Conservation (phyloP, 768 basidiomycete genomes). For the Boletus subparvulus region DNA sequence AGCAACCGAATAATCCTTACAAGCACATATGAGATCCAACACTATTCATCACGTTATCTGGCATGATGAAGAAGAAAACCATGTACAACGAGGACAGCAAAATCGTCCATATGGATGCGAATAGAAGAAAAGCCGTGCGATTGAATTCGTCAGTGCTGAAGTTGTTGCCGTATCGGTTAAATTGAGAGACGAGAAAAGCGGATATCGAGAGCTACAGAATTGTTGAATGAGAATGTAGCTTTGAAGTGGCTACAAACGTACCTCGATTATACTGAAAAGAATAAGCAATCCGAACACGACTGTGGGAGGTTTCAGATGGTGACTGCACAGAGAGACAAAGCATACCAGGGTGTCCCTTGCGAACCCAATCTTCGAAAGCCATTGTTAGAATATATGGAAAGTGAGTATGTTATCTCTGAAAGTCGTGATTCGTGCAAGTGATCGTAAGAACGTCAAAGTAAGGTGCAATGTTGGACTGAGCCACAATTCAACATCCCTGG, state of each 20-base stretch:
- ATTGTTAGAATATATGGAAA: constrained; percentile 24
- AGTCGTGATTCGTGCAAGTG: constrained; percentile 30
- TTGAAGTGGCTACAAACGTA: constrained; percentile 23
- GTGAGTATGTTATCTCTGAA: constrained; percentile 15
- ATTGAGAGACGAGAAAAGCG: constrained; percentile 67
- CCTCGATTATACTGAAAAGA: constrained; percentile 67
- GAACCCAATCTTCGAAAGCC: constrained; percentile 41
- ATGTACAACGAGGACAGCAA: constrained; percentile 52
- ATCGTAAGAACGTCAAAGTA: constrained; percentile 15
- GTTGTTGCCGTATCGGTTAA: constrained; percentile 56
- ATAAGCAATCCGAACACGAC: constrained; percentile 51
- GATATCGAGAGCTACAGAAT: constrained; percentile 58
- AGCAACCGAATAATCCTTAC: constrained; percentile 40
- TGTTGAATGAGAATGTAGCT: background rate
- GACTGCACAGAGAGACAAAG: background rate
- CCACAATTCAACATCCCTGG: constrained; percentile 21
- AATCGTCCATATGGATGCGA: constrained; percentile 72
- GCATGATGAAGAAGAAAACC: constrained; percentile 51
- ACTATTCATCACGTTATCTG: constrained; percentile 53
- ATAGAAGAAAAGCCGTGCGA: constrained; percentile 65
- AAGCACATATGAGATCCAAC: constrained; percentile 62
- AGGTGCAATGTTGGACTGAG: constrained; percentile 5
- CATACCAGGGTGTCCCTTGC: constrained; percentile 58
- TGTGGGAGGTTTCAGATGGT: constrained; percentile 34
- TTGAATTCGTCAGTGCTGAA: constrained; percentile 50